Evolutionary conservation across 768 basidiomycete species (phyloP).

Genomic region (Boletus reticuloceps): DNA sequence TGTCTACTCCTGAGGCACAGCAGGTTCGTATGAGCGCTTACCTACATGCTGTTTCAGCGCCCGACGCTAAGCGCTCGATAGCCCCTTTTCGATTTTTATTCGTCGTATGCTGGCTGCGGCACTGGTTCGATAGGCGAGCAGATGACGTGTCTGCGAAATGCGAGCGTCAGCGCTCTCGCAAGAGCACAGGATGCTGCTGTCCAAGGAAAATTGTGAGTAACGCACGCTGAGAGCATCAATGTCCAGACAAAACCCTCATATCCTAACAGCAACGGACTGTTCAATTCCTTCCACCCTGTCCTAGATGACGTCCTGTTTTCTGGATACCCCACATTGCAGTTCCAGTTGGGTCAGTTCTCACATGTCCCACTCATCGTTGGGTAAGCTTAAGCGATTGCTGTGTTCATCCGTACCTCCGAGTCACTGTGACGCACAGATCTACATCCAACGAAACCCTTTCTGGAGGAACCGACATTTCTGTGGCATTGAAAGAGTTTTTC

Average conservation of each 20-base stretch:
- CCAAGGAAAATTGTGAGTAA: constrained; percentile 41
- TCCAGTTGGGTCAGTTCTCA: constrained; percentile 44
- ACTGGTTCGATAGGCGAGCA: constrained; percentile 32
- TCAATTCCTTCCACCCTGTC: constrained; percentile 51
- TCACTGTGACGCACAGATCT: constrained; percentile 33
- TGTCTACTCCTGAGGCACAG: constrained; percentile 52
- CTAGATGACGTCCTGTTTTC: constrained; percentile 52
- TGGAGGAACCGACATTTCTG: constrained; percentile 34
- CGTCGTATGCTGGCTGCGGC: constrained; percentile 49
- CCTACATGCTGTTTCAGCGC: not conserved
- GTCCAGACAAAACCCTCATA: not conserved
- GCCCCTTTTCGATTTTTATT: constrained; percentile 54
- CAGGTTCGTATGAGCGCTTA: constrained; percentile 35
- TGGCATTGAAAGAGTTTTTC: constrained; percentile 41
- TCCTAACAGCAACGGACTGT: constrained; percentile 37
- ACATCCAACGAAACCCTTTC: constrained; percentile 61
- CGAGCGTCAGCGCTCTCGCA: constrained; percentile 49
- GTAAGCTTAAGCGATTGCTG: constrained; percentile 32
- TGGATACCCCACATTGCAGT: constrained; percentile 46
- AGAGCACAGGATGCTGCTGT: constrained; percentile 51
- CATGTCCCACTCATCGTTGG: constrained; percentile 59
- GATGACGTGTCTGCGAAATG: constrained; percentile 48
- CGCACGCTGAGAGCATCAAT: not conserved
- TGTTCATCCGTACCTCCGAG: not conserved
- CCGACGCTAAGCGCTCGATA: constrained; percentile 17